Evolutionary conservation across 176 grass and related monocot genomes (phyloP), one percentile per base, ranked within the genome.

Genomic region (Neostapfia colusana): DNA sequence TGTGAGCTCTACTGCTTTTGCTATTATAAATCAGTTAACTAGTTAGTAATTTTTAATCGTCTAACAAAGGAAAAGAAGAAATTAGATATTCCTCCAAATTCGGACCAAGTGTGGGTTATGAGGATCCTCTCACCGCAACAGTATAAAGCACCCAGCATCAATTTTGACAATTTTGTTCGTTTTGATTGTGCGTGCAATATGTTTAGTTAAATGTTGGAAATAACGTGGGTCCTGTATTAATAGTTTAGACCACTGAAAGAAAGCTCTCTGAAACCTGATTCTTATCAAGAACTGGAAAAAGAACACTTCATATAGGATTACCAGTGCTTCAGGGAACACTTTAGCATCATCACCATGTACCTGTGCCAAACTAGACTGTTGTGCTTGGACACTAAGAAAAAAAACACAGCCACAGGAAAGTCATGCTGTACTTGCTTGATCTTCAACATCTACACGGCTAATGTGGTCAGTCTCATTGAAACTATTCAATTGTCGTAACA

Each of bases 1-100:
- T 20, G 77, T 62, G 70, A 85, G 84, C 8, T 34, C 70, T 43
- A 4, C 17, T 20, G 0, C 67, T 34, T 65, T 10, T 60, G 12
- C 15, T n/a, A 54, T 26, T 21, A 12, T 58, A 37, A 21, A 59
- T 74, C 3, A 6, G 2, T 61, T 67, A 13, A 40, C 11, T 59
- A 0, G 0, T 3, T 11, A 12, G 39, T 57, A 40, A 3, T n/a
- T 5, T 26, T 26, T 13, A 65, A 35, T 0, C 15, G 2, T 8
- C 0, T 12, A 65, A 54, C 48, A 3, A 36, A 64, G 1, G 21
- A 50, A 6, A 55, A 10, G 1, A 23, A 23, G 53, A 55, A 23
- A 23, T 8, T 55, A 55, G 49, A n/a, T n/a, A n/a, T n/a, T n/a
- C n/a, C n/a, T n/a, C n/a, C 14, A 16, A 28, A 63, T 77, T 77